Conservation (phyloP, 495 filamentous ascomycete species). For the Xylaria curta region DNA sequence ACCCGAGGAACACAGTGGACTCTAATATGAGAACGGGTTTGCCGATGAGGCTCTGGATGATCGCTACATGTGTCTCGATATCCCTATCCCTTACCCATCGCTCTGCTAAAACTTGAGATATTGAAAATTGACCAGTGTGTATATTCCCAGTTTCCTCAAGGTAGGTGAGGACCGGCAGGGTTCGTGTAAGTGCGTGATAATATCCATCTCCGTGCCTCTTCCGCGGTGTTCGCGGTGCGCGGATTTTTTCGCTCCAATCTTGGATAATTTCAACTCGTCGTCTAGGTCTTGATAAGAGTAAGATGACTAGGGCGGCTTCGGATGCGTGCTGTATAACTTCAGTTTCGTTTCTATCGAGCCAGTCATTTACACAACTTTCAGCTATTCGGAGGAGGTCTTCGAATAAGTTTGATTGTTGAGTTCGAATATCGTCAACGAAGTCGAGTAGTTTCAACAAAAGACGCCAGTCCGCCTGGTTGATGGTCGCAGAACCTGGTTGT, state of each 20-base stretch:
- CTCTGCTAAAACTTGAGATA: slow-evolving; percentile 34
- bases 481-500: slow-evolving; percentile 24
- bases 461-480: slow-evolving; percentile 23
- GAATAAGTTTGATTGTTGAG: slow-evolving; percentile 25
- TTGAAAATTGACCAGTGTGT: slow-evolving; percentile 14
- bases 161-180: slow-evolving; percentile 13
- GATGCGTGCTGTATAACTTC: slow-evolving; percentile 52
- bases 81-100: slow-evolving; percentile 52
- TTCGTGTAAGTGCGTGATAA: slow-evolving; percentile 50
- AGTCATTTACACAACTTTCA: slow-evolving; percentile 40
- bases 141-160: slow-evolving; percentile 4
- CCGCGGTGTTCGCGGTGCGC: slow-evolving; percentile 35
- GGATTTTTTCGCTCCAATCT: slow-evolving; percentile 47
- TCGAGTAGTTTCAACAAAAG: slow-evolving; percentile 16
- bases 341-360: slow-evolving; percentile 49
- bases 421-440: slow-evolving; percentile 25
- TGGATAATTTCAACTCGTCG: slow-evolving; percentile 43
- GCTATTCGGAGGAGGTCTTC: slow-evolving; percentile 32
- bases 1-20: slow-evolving; percentile 41
- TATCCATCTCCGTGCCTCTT: slow-evolving; percentile 47
- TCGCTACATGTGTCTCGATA: slow-evolving; percentile 65
- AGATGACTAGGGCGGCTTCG: slow-evolving; percentile 47
- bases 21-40: slow-evolving; percentile 48
- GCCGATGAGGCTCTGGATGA: slow-evolving; percentile 64
- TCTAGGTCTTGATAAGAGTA: slow-evolving; percentile 42